Evolutionary conservation across 371 early-diverging fungal genomes (phyloP).

Genomic region (Mucor saturninus): DNA sequence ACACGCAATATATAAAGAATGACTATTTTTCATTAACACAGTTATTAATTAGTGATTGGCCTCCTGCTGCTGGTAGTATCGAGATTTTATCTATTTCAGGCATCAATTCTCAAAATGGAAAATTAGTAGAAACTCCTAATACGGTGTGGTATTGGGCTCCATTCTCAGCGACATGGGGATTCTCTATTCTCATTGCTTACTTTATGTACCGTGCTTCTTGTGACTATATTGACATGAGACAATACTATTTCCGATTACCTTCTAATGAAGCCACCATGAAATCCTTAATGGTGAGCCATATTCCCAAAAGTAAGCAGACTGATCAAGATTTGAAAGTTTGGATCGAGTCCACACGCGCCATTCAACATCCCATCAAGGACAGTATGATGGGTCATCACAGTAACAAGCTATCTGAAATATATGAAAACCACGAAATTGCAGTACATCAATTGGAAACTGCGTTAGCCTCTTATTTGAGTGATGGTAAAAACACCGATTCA

Average conservation of each 20-base stretch:
- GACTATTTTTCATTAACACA: too few relatives aligned
- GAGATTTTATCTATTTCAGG: conserved; percentile 45
- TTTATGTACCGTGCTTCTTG: conserved; percentile 62
- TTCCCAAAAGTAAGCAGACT: conserved; percentile 64
- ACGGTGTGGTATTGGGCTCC: conserved; percentile 69
- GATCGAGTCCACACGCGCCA: conserved; percentile 47
- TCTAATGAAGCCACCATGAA: conserved; percentile 63
- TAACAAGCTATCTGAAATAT: conserved; percentile 67
- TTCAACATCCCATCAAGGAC: conserved; percentile 57
- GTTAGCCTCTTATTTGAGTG: conserved; percentile 65
- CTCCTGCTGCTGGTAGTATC: conserved; percentile 41
- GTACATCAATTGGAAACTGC: conserved; percentile 73
- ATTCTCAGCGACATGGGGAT: conserved; percentile 64
- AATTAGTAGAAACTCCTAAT: conserved; percentile 26
- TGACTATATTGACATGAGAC: conserved; percentile 65
- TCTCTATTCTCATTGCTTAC: conserved; percentile 57
- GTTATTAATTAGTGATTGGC: conserved; percentile 45
- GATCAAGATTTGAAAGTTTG: conserved; percentile 61
- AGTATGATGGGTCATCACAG: conserved; percentile 77
- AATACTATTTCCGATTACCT: conserved; percentile 62
- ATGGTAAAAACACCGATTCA: conserved; percentile 50
- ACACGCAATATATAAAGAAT: too few relatives aligned
- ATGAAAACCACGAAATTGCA: conserved; percentile 69
- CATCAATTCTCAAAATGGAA: conserved; percentile 40
- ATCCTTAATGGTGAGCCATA: conserved; percentile 72